Percentiles rank a stretch among this genome's conserved stretches.
These are phyloP conservation scores for Candida nanaspora DNA, from an alignment of 805 yeast species.

Conservation along the genomic window DNA sequence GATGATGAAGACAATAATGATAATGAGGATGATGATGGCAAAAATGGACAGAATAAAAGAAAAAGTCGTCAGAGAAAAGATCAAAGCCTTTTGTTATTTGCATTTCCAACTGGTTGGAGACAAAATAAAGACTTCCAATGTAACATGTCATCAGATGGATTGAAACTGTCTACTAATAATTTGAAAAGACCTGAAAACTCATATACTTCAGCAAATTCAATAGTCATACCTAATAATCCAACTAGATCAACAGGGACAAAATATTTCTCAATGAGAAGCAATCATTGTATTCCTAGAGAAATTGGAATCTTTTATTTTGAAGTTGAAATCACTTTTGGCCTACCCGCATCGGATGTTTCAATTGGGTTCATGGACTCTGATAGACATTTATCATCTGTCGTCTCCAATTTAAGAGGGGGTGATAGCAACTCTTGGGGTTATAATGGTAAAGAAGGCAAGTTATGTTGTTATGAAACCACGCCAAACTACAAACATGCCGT, in stretches of 20 bases:
- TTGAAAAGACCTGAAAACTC: conserved; percentile 7
- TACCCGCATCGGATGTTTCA: conserved; percentile 33
- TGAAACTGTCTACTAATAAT: conserved; percentile 17
- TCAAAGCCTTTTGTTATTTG: conserved; percentile 1
- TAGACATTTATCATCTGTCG: not conserved
- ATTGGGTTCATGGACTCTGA: conserved; percentile 35
- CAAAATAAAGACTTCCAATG: conserved; percentile 11
- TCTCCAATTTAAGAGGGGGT: conserved; percentile 37
- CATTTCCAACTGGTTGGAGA: conserved; percentile 22
- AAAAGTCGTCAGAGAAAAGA: not conserved
- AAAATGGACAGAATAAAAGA: not conserved
- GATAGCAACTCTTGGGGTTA: conserved; percentile 44
- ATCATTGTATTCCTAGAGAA: conserved; percentile 28
- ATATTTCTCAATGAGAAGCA: conserved; percentile 22
- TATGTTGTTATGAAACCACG: conserved; percentile 29
- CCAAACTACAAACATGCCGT: conserved; percentile 31
- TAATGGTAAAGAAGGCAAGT: conserved; percentile 44
- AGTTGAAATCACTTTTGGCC: conserved; percentile 30
- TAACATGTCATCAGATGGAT: conserved; percentile 14
- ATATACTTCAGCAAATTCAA: conserved; percentile 2
- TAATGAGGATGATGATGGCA: not conserved
- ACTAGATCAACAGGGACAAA: conserved; percentile 6
- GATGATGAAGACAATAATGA: not conserved
- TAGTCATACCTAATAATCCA: conserved; percentile 5
- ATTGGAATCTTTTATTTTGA: conserved; percentile 48